Conservation (phyloP, 805 yeast species). For the Danielia reshetovae region DNA sequence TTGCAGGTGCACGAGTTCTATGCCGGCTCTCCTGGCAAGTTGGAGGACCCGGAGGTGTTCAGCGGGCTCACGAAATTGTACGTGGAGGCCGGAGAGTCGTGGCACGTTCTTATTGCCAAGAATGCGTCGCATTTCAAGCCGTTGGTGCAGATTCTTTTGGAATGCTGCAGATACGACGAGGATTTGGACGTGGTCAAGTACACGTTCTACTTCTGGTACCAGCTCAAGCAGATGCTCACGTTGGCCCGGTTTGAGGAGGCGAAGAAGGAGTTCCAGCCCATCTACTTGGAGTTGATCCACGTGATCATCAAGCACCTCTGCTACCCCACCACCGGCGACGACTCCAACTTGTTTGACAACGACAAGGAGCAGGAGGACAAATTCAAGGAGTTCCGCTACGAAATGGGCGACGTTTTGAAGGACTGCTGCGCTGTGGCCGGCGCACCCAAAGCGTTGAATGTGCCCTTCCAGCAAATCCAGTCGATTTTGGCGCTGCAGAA, state of each 20-base stretch:
- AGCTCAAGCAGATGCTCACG: slow-evolving; percentile 66
- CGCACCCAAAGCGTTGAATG: slow-evolving; percentile 58
- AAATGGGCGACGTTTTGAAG: slow-evolving; percentile 96
- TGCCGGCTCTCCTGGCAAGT: slow-evolving; percentile 25
- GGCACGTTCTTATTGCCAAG: slow-evolving; percentile 84
- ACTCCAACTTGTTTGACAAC: slow-evolving; percentile 48
- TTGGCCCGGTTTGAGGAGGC: slow-evolving; percentile 56
- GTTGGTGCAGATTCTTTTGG: slow-evolving; percentile 67
- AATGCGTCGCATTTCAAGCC: slow-evolving; percentile 66
- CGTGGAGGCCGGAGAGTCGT: slow-evolving; percentile 91
- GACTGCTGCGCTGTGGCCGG: slow-evolving; percentile 94
- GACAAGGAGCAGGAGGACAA: slow-evolving; percentile 86
- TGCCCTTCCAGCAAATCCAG: slow-evolving; percentile 65
- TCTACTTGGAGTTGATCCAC: slow-evolving; percentile 55
- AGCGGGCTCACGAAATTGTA: slow-evolving; percentile 71
- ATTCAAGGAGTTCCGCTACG: slow-evolving; percentile 90
- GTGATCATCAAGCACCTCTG: slow-evolving; percentile 65
- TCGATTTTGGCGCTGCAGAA: slow-evolving; percentile 25
- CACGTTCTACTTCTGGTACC: slow-evolving; percentile 91
- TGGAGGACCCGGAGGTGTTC: slow-evolving; percentile 61
- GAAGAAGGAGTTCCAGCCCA: slow-evolving; percentile 45
- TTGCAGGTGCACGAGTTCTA: slow-evolving; percentile 52
- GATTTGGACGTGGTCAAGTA: slow-evolving; percentile 88
- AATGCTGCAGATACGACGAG: slow-evolving; percentile 67
- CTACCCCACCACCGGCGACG: slow-evolving; percentile 53